These are phyloP conservation scores for Pseudozyma sp. DNA, from an alignment of 1,284 basidiomycete genomes.

Conservation along the genomic window DNA sequence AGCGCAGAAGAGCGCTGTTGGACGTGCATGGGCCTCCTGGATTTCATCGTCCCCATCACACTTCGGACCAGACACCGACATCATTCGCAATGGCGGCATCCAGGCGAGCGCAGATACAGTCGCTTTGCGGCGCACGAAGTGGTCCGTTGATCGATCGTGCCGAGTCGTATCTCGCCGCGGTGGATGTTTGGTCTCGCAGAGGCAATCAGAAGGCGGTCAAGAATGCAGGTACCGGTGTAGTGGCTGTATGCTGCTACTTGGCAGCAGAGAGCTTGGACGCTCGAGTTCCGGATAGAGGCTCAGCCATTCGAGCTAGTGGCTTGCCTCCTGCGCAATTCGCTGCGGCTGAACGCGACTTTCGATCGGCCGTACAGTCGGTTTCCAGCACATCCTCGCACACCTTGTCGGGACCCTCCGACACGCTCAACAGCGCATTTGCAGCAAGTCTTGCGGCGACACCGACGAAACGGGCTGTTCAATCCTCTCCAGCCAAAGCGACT, in stretches of 20 bases:
- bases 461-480: constrained; percentile 6
- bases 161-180: constrained; percentile 50
- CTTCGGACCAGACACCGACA: neutral
- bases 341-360: constrained; percentile 43
- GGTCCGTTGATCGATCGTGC: constrained; percentile 47
- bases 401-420: constrained; percentile 33
- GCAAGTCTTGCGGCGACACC: constrained; percentile 17
- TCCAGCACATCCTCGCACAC: constrained; percentile 30
- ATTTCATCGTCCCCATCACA: neutral
- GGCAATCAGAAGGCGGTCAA: constrained; percentile 50
- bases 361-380: constrained; percentile 35
- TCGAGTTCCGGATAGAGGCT: constrained; percentile 17
- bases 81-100: constrained; percentile 36
- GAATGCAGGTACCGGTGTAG: constrained; percentile 45
- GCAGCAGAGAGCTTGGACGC: constrained; percentile 50
- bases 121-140: constrained; percentile 38
- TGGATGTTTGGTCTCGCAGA: constrained; percentile 48
- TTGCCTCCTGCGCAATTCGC: constrained; percentile 41
- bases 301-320: constrained; percentile 41
- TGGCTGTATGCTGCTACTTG: constrained; percentile 47
- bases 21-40: constrained; percentile 21
- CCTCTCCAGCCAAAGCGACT: constrained; percentile 14
- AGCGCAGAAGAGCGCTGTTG: neutral
- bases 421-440: constrained; percentile 20
- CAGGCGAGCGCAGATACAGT: constrained; percentile 43